Percentiles rank a stretch among this genome's conserved stretches.
These are phyloP conservation scores for Globisporangium parvum DNA, from an alignment of 352 stramenopile species.

Conservation along the genomic window DNA sequence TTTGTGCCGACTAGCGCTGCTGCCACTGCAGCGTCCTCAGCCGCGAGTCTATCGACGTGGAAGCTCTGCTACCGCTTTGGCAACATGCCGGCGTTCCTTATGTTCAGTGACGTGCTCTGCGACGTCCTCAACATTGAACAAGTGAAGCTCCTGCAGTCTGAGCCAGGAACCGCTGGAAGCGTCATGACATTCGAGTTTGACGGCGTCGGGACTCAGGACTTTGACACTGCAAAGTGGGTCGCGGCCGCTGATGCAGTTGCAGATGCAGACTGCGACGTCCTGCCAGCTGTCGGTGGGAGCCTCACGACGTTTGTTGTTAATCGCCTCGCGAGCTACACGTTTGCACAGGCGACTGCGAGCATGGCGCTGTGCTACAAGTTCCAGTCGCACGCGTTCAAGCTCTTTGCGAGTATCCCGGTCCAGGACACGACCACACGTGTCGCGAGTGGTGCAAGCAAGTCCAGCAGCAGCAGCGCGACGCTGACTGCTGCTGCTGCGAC, in stretches of 20 bases:
- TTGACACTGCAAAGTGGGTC: slow-evolving; percentile 60
- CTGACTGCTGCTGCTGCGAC: slow-evolving; percentile 4
- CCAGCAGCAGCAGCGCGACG: slow-evolving; percentile 7
- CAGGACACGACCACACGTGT: slow-evolving; percentile 22
- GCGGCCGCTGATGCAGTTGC: slow-evolving; percentile 11
- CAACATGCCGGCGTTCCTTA: slow-evolving; percentile 34
- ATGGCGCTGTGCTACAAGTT: slow-evolving; percentile 68
- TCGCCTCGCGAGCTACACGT: slow-evolving; percentile 32
- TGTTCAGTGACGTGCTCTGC: slow-evolving; percentile 61
- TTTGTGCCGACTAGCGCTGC: slow-evolving; percentile 24
- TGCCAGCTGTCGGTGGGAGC: slow-evolving; percentile 37
- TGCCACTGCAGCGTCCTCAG: slow-evolving; percentile 1
- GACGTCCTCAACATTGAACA: slow-evolving; percentile 49
- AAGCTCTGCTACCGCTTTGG: slow-evolving; percentile 72
- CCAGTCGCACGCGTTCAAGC: slow-evolving; percentile 37
- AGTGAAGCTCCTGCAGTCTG: slow-evolving; percentile 25
- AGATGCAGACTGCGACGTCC: slow-evolving; percentile 36
- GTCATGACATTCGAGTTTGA: slow-evolving; percentile 56
- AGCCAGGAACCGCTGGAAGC: slow-evolving; percentile 25
- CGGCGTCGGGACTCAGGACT: slow-evolving; percentile 51
- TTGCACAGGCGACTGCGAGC: slow-evolving; percentile 23
- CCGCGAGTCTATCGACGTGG: slow-evolving; percentile 34
- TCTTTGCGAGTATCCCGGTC: slow-evolving; percentile 37
- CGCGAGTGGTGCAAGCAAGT: background rate
- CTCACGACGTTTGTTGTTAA: slow-evolving; percentile 27